Evolutionary conservation across 2,329 filamentous ascomycete species (phyloP), one percentile per base, ranked within the genome.

Genomic region (Byssoonygena ceratinophila): DNA sequence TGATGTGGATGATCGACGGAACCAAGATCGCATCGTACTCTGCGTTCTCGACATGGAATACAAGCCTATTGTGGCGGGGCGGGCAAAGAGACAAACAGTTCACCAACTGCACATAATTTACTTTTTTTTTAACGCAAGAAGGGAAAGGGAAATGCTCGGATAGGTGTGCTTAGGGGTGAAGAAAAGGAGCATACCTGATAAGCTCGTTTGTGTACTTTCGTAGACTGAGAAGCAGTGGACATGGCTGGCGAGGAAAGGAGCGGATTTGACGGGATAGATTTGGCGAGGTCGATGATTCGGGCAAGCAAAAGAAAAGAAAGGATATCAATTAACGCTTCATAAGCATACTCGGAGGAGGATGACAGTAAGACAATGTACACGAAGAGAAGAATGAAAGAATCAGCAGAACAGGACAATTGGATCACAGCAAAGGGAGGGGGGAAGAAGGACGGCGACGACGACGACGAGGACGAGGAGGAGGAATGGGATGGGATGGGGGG

Each of bases 41-140:
- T 50, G 14, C 58, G 58, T 47, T 59, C 58, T 47, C 58, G 56
- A 51, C 58, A 59, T 23, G 58, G 58, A 47, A 57, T 59, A 51
- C 58, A 59, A 40, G 58, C 58, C 58, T 59, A 52, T 27, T 34
- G 23, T 20, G 16, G 37, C 27, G 27, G 31, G 31, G 14, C 2
- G 32, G 18, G 20, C 2, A 27, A 20, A 41, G 40, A 51, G 25
- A 20, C 27, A 29, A 27, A 8, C 4, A 51, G 47, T 52, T 53
- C 43, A 46, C 46, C 36, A n/a, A 32, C 46, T 46, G 34, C 32
- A 44, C 39, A 22, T 23, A 25, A 23, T 43, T 41, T 48, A 12
- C 16, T 25, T n/a, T 41, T 11, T 41, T 22, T 34, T 43, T 44
- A 27, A 31, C 18, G 37, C n/a, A 31, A 4, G 23, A 46, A 29